Evolutionary conservation across 2,329 filamentous ascomycete genomes (phyloP).

Genomic region (Xylariaceae sp.): DNA sequence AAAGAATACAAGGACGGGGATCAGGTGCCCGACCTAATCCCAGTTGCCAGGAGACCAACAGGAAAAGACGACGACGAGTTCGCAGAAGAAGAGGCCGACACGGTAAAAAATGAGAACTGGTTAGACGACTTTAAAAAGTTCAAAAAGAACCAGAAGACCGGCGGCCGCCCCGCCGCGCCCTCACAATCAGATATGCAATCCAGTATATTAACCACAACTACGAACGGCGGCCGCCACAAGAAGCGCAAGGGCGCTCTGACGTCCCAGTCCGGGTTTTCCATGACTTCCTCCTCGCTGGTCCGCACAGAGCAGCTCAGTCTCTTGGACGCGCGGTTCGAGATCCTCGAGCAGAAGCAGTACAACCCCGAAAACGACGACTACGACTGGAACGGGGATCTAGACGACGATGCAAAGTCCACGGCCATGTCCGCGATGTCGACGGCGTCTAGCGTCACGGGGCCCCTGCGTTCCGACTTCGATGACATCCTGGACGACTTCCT

Average conservation of each 20-base stretch:
- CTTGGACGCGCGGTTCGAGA: slow-evolving; percentile 88
- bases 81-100: slow-evolving; percentile 39
- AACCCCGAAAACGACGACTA: slow-evolving; percentile 50
- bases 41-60: slow-evolving; percentile 7
- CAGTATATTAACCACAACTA: slow-evolving; percentile 69
- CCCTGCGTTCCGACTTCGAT: slow-evolving; percentile 76
- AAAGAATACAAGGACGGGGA: slow-evolving; percentile 50
- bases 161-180: slow-evolving; percentile 34
- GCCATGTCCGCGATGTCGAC: slow-evolving; percentile 55
- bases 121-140: slow-evolving; percentile 90
- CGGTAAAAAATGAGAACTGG: slow-evolving; percentile 72
- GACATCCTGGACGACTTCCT: slow-evolving; percentile 91
- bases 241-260: slow-evolving; percentile 94
- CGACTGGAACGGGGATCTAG: slow-evolving; percentile 40
- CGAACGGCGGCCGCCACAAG: slow-evolving; percentile 77
- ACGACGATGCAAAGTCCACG: slow-evolving; percentile 36
- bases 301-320: slow-evolving; percentile 83
- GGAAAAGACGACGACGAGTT: slow-evolving; percentile 22
- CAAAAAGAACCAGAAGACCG: slow-evolving; percentile 69
- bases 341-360: slow-evolving; percentile 73
- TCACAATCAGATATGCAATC: slow-evolving; percentile 63
- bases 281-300: slow-evolving; percentile 83
- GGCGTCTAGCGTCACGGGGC: slow-evolving; percentile 63
- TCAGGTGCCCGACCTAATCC: slow-evolving; percentile 47
- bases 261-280: slow-evolving; percentile 80